phyloP scores from a whole-genome alignment of 2,329 filamentous ascomycete species.

The Aschersonia sp. region DNA sequence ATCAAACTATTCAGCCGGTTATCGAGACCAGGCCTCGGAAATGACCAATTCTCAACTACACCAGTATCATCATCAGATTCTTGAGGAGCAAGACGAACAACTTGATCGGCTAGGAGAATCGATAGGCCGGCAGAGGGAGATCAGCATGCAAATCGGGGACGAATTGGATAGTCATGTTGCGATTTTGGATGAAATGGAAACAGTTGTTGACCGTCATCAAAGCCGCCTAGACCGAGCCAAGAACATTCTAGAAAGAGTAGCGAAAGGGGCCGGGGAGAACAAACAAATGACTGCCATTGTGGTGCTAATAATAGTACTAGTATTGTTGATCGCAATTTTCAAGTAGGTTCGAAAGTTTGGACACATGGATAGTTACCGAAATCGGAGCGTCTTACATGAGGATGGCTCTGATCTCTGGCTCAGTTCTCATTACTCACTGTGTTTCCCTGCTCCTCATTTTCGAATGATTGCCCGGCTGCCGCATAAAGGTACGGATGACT shows the following conservation, averaged over 20 bases:
- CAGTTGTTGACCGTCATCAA: conserved; percentile 68
- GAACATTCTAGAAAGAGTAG: conserved; percentile 56
- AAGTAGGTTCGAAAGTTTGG: conserved; percentile 39
- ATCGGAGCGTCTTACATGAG: background rate
- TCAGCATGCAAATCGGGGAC: conserved; percentile 91
- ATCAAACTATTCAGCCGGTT: conserved; percentile 31
- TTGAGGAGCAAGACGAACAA: conserved; percentile 85
- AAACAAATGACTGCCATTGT: conserved; percentile 77
- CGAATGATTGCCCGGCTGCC: too few relatives aligned
- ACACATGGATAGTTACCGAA: background rate
- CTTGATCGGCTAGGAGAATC: conserved; percentile 77
- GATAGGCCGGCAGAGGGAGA: conserved; percentile 78
- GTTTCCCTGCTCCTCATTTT: too few relatives aligned
- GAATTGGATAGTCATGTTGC: conserved; percentile 85
- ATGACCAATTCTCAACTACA: conserved; percentile 79
- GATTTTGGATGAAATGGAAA: conserved; percentile 81
- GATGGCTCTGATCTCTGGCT: too few relatives aligned
- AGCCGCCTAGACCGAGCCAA: conserved; percentile 61
- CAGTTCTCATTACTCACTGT: too few relatives aligned
- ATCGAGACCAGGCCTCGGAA: conserved; percentile 41
- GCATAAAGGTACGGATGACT: too few relatives aligned
- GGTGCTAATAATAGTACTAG: conserved; percentile 65
- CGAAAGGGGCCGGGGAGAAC: conserved; percentile 65
- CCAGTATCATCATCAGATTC: conserved; percentile 63
- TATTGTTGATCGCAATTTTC: conserved; percentile 69